Conservation (phyloP, 2,329 filamentous ascomycete genomes). For the Hypoxylon sp. region DNA sequence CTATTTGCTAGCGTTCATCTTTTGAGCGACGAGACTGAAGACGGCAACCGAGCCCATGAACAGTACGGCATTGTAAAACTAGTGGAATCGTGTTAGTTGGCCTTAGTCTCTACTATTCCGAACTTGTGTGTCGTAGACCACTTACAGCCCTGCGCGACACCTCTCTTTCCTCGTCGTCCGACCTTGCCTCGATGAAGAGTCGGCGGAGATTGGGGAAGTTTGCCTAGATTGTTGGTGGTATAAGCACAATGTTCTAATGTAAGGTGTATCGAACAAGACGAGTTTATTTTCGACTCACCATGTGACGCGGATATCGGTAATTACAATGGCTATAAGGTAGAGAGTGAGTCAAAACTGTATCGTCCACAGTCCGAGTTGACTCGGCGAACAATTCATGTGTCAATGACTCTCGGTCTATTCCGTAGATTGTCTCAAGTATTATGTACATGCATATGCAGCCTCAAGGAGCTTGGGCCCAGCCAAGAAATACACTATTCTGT, state of each 20-base stretch:
- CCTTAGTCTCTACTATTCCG: too few relatives aligned
- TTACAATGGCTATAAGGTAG: neutral
- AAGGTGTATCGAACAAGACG: neutral
- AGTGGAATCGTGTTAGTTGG: constrained; percentile 35
- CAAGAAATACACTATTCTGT: neutral
- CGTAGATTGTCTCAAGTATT: too few relatives aligned
- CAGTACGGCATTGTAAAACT: constrained; percentile 98
- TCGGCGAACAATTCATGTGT: neutral
- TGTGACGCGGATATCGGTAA: neutral
- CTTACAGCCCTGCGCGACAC: constrained; percentile 93
- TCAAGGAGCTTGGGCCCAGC: constrained; percentile 11
- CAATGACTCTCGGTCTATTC: neutral
- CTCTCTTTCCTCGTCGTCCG: constrained; percentile 92
- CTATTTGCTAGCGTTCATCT: constrained; percentile 70
- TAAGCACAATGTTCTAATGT: neutral
- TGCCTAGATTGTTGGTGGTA: constrained; percentile 60
- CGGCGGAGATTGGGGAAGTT: constrained; percentile 94
- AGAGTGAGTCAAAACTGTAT: neutral
- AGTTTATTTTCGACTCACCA: constrained; percentile 25
- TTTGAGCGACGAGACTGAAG: constrained; percentile 92
- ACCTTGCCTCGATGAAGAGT: constrained; percentile 93
- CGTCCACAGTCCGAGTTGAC: neutral
- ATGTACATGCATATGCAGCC: too few relatives aligned
- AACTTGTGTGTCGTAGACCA: too few relatives aligned
- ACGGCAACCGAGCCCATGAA: constrained; percentile 97